Base-by-base conservation (phyloP, 805 yeast genomes). In the Lipomyces starkeyi region DNA sequence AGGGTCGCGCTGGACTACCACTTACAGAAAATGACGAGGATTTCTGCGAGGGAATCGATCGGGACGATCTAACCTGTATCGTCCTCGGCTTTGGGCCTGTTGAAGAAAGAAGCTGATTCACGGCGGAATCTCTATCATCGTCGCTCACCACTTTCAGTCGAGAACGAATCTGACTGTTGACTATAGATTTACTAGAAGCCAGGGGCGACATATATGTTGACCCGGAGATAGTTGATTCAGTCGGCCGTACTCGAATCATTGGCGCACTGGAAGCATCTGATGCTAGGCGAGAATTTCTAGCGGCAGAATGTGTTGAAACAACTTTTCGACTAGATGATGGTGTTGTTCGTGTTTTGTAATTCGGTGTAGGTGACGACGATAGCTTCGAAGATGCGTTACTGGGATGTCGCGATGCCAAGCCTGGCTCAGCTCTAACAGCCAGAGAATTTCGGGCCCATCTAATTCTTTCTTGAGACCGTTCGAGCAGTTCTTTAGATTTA, bases 381-480 rank as follows among this genome's bases (percentile, higher is more conserved):
- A 11, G 17, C n/a, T 25, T 53, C 34, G 20, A 7, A 25, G 56
- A 53, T 9, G 34, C 14, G 56, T 6, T 25, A 53, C 56, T 25
- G 56, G 34, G 17, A 13, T 53, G 14, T 53, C 56, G 56, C 34
- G 56, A 53, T 25, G 17, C 56, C 56, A 3, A 25, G 34, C 9
- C 56, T 53, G 11, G 56, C 29, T 53, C 56, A 13, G 17, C 57
- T n/a, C 53, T 49, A 27, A 61, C 63, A 2, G 63, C 69, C 7
- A 67, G 59, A 14, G 70, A 67, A 27, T 59, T 64, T 22, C 70
- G 56, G 3, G 65, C 67, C 43, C 57, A 47, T 9, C 59, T 32
- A 29, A 67, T 58, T 22, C 67, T 49, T 29, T 59, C 70, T 14
- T 63, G 66, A 37, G 70, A 58, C n/a, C 40, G 64, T 8, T 59